Evolutionary conservation across 2,329 filamentous ascomycete species (phyloP), one percentile per base, ranked within the genome.

Genomic region (Sphaerulina vaccinii): DNA sequence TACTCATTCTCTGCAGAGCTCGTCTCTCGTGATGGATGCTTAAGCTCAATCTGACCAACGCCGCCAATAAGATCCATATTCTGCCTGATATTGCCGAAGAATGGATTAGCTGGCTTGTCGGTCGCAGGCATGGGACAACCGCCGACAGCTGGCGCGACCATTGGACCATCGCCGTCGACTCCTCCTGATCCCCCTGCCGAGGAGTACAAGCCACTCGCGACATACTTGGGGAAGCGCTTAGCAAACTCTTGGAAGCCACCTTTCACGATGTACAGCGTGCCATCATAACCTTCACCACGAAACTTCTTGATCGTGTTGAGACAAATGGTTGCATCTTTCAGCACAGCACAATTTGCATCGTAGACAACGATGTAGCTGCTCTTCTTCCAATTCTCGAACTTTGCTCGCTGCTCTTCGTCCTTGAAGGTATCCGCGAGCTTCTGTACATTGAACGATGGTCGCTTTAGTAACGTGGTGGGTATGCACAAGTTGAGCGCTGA

Each of bases 281-380:
- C 92, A 1, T 75, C 72, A 78, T 88, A 97, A 0, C 88, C 89
- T 70, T 96, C 91, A 47, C 80, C 85, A 1, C 83, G 83, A 63
- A 99, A 99, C 66, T 99, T 99, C 69, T 91, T 95, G 19, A 96
- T 79, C 56, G 93, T 95, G 68, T 95, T 95, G 60, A 89, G 76
- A 21, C 90, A 87, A 4, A 87, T 83, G 1, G 81, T 74, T 0
- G 91, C 88, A 68, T 99, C 93, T 58, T 90, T 89, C 65, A 86
- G 79, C 51, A 91, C 84, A 0, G 81, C 75, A 0, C 91, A 93
- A 48, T 80, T 81, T 13, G 83, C 80, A 68, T 97, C 93, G 65
- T 97, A 97, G 0, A 95, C 89, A 32, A 97, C 78, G 16, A 99
- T 89, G 64, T 85, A 82, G 54, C 83, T 84, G 61, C 84, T 84